Evolutionary conservation across 495 filamentous ascomycete genomes (phyloP).

Genomic region (Aspergillus incahuasiensis): DNA sequence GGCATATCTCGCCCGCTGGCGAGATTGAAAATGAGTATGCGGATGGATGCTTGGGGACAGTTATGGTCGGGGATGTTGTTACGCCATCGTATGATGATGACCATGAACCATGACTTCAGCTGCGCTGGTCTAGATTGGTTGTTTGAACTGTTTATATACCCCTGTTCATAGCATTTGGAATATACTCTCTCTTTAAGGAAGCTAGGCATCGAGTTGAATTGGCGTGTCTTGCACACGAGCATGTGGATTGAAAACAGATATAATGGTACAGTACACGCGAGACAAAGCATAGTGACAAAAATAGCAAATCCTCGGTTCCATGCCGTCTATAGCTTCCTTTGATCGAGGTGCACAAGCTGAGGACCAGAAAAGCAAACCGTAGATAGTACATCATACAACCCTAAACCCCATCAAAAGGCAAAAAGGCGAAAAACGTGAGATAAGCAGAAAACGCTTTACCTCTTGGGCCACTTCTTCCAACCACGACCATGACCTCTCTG

Average conservation of each 20-base stretch:
- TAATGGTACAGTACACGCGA: constrained; percentile 18
- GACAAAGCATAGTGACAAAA: neutral
- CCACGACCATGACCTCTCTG: constrained; percentile 80
- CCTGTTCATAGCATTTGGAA: neutral
- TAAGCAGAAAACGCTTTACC: constrained; percentile 28
- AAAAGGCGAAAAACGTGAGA: too few relatives aligned
- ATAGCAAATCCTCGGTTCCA: constrained; percentile 30
- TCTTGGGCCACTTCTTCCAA: constrained; percentile 86
- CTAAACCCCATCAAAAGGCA: constrained; percentile 12
- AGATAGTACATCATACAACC: constrained; percentile 28
- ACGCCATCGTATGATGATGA: constrained; percentile 22
- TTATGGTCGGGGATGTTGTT: constrained; percentile 45
- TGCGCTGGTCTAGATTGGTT: neutral
- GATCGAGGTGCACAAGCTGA: constrained; percentile 7
- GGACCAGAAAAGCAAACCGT: constrained; percentile 19
- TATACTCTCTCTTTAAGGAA: neutral
- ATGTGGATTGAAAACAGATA: neutral
- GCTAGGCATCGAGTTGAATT: neutral
- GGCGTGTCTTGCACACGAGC: constrained; percentile 1
- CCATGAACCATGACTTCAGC: neutral
- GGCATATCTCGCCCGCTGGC: constrained; percentile 52
- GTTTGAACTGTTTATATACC: neutral
- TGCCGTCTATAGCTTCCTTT: constrained; percentile 9
- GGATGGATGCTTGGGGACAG: constrained; percentile 20
- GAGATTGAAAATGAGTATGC: constrained; percentile 8